Base-by-base conservation (phyloP, 139 green algal species). In the Chlorella vulgaris region DNA sequence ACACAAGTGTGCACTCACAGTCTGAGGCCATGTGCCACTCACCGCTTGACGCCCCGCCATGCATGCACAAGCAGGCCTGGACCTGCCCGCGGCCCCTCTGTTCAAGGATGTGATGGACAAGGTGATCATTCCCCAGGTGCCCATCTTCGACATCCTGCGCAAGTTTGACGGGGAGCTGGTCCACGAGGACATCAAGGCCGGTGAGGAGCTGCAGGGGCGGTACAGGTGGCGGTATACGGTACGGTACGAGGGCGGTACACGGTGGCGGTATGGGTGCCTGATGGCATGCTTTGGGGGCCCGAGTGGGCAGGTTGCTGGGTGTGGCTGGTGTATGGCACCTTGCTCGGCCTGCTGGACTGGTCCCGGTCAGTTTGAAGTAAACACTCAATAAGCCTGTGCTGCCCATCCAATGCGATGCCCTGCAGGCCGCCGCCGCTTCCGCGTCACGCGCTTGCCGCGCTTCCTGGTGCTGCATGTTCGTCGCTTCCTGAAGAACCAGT, bases 71-170 rank as follows among this genome's bases (percentile, higher is more conserved):
- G 3, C 58, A 80, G 90, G 86, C 7, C 78, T 99, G 74, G 96
- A 99, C 87, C 90, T 99, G 58, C 97, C 97, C 7, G 85, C 94
- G 2, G 89, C 96, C 6, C 97, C 96, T n/a, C 89, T 99, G 35
- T 99, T 98, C 91, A 97, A 98, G 87, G 96, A 99, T 82, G 91
- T 90, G 1, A 80, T 98, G 85, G 95, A 99, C 80, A 96, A 96
- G 82, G 97, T 98, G 85, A 98, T 97, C 89, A 99, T 99, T 76
- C 96, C 96, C n/a, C 96, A 99, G 91, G 91, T 97, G 28, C 93
- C 93, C 78, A 95, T 98, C 73, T 94, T 94, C 76, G 89, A 94
- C 40, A 89, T 98, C 62, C 85, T 99, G 86, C 88, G 90, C 53
- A 99, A 99, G 87, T 99, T 95, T 80, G 91, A 99, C 61, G 93